phyloP scores from a whole-genome alignment of 768 basidiomycete species.

The Termitomyces sp. region DNA sequence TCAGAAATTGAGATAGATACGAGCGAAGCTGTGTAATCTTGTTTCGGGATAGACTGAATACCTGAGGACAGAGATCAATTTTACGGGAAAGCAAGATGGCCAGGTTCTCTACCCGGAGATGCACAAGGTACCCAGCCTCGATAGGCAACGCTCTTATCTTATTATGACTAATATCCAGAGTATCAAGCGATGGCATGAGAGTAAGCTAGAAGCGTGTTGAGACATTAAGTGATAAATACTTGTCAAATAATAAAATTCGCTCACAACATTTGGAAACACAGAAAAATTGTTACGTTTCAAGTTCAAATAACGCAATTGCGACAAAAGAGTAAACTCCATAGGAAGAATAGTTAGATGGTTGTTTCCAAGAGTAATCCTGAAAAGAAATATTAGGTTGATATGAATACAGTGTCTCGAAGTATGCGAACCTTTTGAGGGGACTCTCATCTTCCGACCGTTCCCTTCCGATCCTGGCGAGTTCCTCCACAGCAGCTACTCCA shows the following conservation, averaged over 20 bases:
- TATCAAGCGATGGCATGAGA: conserved; percentile 82
- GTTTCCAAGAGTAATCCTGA: conserved; percentile 79
- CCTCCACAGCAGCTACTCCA: conserved; percentile 66
- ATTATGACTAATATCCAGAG: conserved; percentile 92
- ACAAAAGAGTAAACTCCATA: conserved; percentile 63
- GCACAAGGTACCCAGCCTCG: conserved; percentile 70
- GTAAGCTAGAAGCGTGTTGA: conserved; percentile 54
- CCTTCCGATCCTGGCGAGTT: conserved; percentile 60
- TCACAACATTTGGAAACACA: conserved; percentile 80
- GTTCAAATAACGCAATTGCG: conserved; percentile 78
- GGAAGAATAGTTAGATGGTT: conserved; percentile 81
- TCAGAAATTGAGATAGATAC: conserved; percentile 69
- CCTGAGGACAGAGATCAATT: conserved; percentile 35
- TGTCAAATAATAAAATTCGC: conserved; percentile 23
- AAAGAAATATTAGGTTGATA: background rate
- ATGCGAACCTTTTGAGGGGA: conserved; percentile 53
- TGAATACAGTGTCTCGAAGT: background rate
- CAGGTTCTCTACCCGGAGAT: conserved; percentile 55
- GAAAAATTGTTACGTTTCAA: conserved; percentile 80
- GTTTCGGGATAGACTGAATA: conserved; percentile 85
- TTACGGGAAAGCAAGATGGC: background rate
- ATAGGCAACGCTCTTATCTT: conserved; percentile 77
- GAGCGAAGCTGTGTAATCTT: conserved; percentile 72
- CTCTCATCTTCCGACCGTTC: conserved; percentile 43
- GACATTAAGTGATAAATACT: conserved; percentile 1